Evolutionary conservation across 1,139 yeast genomes (phyloP).

Genomic region (Blastobotrys persicus): DNA sequence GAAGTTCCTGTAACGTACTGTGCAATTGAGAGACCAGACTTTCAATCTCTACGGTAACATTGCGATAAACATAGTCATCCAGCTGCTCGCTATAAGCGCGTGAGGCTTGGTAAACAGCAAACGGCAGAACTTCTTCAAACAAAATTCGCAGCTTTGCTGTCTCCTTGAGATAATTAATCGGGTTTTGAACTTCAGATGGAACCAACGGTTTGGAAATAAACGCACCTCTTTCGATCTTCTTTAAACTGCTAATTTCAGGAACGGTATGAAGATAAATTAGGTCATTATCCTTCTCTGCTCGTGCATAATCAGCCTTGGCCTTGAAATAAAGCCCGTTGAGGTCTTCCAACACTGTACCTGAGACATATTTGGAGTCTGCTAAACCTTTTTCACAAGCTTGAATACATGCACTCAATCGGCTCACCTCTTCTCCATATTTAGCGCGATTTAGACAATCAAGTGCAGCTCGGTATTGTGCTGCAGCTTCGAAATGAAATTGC

Average conservation of each 20-base stretch:
- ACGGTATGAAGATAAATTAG: slow-evolving; percentile 68
- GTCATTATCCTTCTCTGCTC: slow-evolving; percentile 77
- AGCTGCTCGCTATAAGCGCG: slow-evolving; percentile 69
- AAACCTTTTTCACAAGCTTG: slow-evolving; percentile 40
- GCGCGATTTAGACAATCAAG: slow-evolving; percentile 47
- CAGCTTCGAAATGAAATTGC: slow-evolving; percentile 62
- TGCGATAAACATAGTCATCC: slow-evolving; percentile 51
- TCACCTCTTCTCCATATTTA: slow-evolving; percentile 70
- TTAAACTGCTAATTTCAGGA: slow-evolving; percentile 48
- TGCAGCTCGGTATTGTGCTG: slow-evolving; percentile 64
- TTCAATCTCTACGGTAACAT: slow-evolving; percentile 52
- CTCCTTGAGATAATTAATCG: slow-evolving; percentile 20
- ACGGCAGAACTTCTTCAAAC: slow-evolving; percentile 64
- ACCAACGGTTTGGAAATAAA: slow-evolving; percentile 54
- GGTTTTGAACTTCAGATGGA: slow-evolving; percentile 37
- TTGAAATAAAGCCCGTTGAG: slow-evolving; percentile 47
- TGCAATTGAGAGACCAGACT: slow-evolving; percentile 50
- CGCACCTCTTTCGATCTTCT: slow-evolving; percentile 47
- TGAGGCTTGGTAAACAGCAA: slow-evolving; percentile 61
- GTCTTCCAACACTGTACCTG: slow-evolving; percentile 45
- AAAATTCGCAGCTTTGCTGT: slow-evolving; percentile 35
- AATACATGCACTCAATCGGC: slow-evolving; percentile 50
- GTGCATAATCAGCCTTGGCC: slow-evolving; percentile 47
- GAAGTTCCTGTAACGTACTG: slow-evolving; percentile 31
- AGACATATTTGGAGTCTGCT: slow-evolving; percentile 43